Percentiles rank a stretch among this genome's conserved stretches.
Conservation (phyloP, 176 grass and related monocot species). For the Triticum monococcum region DNA sequence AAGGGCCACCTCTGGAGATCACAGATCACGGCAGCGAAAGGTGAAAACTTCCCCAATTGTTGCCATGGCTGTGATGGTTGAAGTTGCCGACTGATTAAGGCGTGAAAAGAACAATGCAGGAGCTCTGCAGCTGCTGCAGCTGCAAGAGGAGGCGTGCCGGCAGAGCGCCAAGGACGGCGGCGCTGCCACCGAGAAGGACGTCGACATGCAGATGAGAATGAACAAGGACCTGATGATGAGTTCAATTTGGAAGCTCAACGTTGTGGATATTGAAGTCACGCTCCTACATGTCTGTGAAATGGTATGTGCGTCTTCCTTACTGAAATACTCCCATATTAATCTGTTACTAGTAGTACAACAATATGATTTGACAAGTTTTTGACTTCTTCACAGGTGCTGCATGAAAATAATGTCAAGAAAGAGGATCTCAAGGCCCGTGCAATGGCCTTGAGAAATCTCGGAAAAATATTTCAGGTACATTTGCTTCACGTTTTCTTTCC, state of each 20-base stretch:
- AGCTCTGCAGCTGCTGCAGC: conserved; percentile 84
- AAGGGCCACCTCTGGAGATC: conserved; percentile 98
- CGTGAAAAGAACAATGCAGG: conserved; percentile 65
- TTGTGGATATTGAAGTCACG: conserved; percentile 95
- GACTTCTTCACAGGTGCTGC: conserved; percentile 59
- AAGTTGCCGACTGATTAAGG: conserved; percentile 56
- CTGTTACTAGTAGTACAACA: not conserved
- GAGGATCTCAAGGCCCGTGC: conserved; percentile 81
- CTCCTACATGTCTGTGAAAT: conserved; percentile 92
- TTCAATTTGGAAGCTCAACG: conserved; percentile 93
- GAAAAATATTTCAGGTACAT: conserved; percentile 84
- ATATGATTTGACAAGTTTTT: not conserved
- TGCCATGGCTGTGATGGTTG: not conserved
- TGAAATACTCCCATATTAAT: not conserved
- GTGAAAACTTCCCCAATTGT: conserved; percentile 42
- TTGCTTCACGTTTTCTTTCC: not conserved
- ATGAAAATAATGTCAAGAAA: conserved; percentile 89
- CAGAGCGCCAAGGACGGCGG: conserved; percentile 68
- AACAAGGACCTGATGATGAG: conserved; percentile 98
- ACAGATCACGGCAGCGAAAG: conserved; percentile 93
- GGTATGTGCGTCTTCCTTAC: conserved; percentile 45
- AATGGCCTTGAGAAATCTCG: conserved; percentile 81
- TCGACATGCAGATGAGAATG: conserved; percentile 80
- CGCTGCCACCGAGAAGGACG: conserved; percentile 55
- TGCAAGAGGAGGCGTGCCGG: conserved; percentile 85